Percentiles rank a stretch among this genome's conserved stretches.
Evolutionary conservation across 345 rosid genomes (phyloP).

Genomic region (Eucalyptus curtisii): DNA sequence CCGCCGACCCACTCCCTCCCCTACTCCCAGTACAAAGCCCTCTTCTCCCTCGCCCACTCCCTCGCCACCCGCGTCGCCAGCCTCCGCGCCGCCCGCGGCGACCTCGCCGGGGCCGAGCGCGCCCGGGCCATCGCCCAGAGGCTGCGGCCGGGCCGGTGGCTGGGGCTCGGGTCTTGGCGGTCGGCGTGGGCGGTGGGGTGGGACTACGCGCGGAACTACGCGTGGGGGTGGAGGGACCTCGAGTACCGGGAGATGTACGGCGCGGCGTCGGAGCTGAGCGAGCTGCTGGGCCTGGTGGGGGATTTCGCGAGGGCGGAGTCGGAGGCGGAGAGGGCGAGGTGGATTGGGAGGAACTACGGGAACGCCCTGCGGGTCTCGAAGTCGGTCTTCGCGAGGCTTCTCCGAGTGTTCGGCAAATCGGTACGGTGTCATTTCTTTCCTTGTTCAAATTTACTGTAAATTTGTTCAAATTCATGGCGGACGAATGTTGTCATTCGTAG

Average conservation of each 20-base stretch:
- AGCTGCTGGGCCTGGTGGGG: constrained; percentile 25
- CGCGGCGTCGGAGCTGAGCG: constrained; percentile 49
- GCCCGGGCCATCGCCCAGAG: constrained; percentile 38
- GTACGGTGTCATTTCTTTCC: neutral
- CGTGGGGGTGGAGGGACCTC: constrained; percentile 32
- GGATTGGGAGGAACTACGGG: constrained; percentile 38
- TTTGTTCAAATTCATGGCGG: neutral
- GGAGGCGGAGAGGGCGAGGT: constrained; percentile 32
- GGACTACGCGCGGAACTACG: constrained; percentile 73
- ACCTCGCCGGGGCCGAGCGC: constrained; percentile 39
- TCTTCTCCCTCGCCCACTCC: constrained; percentile 55
- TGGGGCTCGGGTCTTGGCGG: constrained; percentile 29
- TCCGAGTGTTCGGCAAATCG: constrained; percentile 33
- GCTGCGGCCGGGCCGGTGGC: constrained; percentile 18
- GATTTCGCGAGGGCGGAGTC: constrained; percentile 38
- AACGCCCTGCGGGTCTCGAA: constrained; percentile 33
- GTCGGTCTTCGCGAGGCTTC: constrained; percentile 32
- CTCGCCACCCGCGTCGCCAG: constrained; percentile 66
- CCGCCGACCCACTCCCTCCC: constrained; percentile 15
- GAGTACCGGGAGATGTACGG: constrained; percentile 39
- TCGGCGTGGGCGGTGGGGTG: constrained; percentile 58
- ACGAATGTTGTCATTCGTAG: neutral
- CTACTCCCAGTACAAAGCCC: constrained; percentile 22
- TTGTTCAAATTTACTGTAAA: neutral
- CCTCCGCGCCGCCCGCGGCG: constrained; percentile 66